phyloP scores from a whole-genome alignment of 495 filamentous ascomycete species.

The Hypoxylon lienhwacheense region DNA sequence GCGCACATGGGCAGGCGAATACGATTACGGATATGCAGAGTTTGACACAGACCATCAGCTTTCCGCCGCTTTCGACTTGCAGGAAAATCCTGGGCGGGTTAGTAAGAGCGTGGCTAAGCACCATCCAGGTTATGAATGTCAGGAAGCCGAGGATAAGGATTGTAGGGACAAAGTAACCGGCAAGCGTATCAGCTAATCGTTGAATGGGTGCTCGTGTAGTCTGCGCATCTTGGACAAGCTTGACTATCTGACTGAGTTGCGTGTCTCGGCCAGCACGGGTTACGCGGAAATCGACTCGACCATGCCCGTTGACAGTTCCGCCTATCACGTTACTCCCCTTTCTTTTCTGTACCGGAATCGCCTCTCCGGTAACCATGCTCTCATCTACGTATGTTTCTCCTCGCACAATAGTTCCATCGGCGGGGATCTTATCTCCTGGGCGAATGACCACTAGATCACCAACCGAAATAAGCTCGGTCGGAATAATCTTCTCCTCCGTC shows the following conservation, averaged over 20 bases:
- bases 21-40: conserved; percentile 99
- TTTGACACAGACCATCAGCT: conserved; percentile 94
- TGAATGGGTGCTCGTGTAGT: conserved; percentile 95
- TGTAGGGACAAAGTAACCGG: conserved; percentile 90
- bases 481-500: conserved; percentile 79
- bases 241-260: conserved; percentile 96
- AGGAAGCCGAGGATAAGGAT: conserved; percentile 81
- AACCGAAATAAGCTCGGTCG: conserved; percentile 93
- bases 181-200: conserved; percentile 84
- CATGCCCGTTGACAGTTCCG: conserved; percentile 95
- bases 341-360: conserved; percentile 86
- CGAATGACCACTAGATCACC: conserved; percentile 91
- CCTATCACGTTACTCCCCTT: conserved; percentile 81
- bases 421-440: conserved; percentile 95
- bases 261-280: conserved; percentile 92
- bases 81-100: conserved; percentile 88
- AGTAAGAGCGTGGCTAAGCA: conserved; percentile 79
- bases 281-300: conserved; percentile 88
- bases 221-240: conserved; percentile 94
- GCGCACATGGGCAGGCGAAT: conserved; percentile 94
- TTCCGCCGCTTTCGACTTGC: conserved; percentile 77
- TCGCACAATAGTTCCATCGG: conserved; percentile 82
- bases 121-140: conserved; percentile 93
- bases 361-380: conserved; percentile 98
- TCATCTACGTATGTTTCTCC: conserved; percentile 96